Conservation (phyloP, 2,329 filamentous ascomycete genomes). For the Fusarium sp. region DNA sequence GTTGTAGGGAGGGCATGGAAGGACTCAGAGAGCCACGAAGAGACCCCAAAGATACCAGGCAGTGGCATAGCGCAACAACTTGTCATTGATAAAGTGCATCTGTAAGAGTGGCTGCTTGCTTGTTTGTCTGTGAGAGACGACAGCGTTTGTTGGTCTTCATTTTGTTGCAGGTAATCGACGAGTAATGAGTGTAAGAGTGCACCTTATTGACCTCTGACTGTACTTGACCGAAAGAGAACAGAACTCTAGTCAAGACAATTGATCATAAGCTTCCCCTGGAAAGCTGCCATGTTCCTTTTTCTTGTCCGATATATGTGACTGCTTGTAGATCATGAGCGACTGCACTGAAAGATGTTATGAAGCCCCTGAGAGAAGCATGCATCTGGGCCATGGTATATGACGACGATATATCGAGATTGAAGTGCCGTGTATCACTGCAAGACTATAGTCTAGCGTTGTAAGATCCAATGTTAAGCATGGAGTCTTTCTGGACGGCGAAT, state of each 20-base stretch:
- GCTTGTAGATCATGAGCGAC: not conserved
- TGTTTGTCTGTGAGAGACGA: not conserved
- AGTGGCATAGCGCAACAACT: not conserved
- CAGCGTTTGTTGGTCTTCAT: not conserved
- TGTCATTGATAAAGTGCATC: not conserved
- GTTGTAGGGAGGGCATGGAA: no score
- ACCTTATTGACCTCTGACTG: not conserved
- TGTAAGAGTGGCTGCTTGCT: not conserved
- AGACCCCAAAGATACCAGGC: not conserved
- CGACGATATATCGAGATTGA: not conserved
- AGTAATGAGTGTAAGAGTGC: not conserved
- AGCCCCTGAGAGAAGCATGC: not conserved
- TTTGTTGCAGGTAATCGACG: not conserved
- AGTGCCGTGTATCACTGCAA: not conserved
- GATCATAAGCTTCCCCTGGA: not conserved
- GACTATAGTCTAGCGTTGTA: rapidly evolving
- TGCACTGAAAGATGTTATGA: not conserved
- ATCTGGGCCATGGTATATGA: not conserved
- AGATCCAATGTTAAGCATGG: rapidly evolving
- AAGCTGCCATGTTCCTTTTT: not conserved
- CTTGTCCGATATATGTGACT: not conserved
- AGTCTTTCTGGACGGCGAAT: rapidly evolving
- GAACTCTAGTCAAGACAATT: not conserved
- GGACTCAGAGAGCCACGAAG: not conserved
- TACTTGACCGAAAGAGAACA: not conserved